Evolutionary conservation across 345 rosid species (phyloP), one percentile per base, ranked within the genome.

Genomic region (Gossypium bickii): DNA sequence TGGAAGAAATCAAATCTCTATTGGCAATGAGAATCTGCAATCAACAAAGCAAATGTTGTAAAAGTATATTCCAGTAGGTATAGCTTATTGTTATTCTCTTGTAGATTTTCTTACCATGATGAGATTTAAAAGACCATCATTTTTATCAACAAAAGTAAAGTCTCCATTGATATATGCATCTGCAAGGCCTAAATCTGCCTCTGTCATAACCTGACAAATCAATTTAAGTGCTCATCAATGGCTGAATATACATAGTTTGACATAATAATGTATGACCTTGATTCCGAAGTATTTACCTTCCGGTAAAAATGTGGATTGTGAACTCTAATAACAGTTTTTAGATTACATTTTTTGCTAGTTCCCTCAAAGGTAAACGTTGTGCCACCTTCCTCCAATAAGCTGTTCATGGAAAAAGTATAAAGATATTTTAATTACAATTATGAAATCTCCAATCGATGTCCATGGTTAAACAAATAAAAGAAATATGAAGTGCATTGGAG

Each of bases 131-230:
- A 94, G 97, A 25, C 97, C 98, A 5, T 79, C 80, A 70, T 89
- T 87, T 82, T 88, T 91, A 76, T 94, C 87, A 0, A 89, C 93
- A 41, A 89, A 89, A 67, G 95, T 86, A 71, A 89, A 88, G 78
- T 92, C 94, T 12, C 94, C 92, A 76, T 91, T 88, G 70, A 92
- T 87, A 71, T 86, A 92, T 47, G 97, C 89, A 85, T 94, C 97
- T 38, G 95, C 97, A 6, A 94, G 85, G 75, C 97, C 98, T 83
- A 94, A 75, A 86, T 94, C 98, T 27, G 98, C 97, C 78, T 87
- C 88, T 70, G 98, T 89, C 91, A 87, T 89, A 75, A 93, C 90
- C 98, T 93, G 80, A 53, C 6, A 57, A 56, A 9, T 11, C 13
- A 18, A 56, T 18, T 55, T 18, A 2, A 20, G 4, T 9, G 60